Percentiles rank a stretch among this genome's conserved stretches.
phyloP scores from a whole-genome alignment of 164 flowering plant genomes.

The Tetracentron sinense region DNA sequence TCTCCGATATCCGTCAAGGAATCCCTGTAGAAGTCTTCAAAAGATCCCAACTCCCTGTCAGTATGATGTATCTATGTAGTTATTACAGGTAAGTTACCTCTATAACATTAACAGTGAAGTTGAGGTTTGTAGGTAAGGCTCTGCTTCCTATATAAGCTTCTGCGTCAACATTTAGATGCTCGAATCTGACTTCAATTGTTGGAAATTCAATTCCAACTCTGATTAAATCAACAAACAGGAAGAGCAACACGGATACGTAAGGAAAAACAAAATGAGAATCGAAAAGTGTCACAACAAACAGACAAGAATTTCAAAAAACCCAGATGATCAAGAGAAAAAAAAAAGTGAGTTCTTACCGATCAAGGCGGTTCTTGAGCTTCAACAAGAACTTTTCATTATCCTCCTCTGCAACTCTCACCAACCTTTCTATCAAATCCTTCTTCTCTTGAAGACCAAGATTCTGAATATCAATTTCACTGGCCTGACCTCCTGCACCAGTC shows the following conservation, averaged over 20 bases:
- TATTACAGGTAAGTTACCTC: slow-evolving; percentile 33
- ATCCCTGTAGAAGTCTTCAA: too few relatives aligned
- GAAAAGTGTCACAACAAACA: background rate
- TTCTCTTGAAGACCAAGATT: slow-evolving; percentile 49
- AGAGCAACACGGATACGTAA: too few relatives aligned
- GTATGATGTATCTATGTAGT: too few relatives aligned
- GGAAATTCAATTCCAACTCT: slow-evolving; percentile 68
- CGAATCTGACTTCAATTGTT: slow-evolving; percentile 63
- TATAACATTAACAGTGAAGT: slow-evolving; percentile 29
- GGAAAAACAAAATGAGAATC: background rate
- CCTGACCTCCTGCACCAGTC: slow-evolving; percentile 31
- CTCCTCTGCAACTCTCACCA: slow-evolving; percentile 55
- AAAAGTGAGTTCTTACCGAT: slow-evolving; percentile 33
- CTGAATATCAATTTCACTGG: slow-evolving; percentile 45
- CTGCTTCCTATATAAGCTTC: slow-evolving; percentile 52
- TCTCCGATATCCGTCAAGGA: too few relatives aligned
- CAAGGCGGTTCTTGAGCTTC: slow-evolving; percentile 58
- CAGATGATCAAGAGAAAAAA: background rate
- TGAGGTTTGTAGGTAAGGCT: slow-evolving; percentile 51
- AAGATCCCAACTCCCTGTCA: too few relatives aligned
- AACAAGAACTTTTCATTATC: slow-evolving; percentile 76
- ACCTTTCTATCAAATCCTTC: slow-evolving; percentile 48
- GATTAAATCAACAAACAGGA: slow-evolving; percentile 7
- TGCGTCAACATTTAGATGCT: slow-evolving; percentile 48
- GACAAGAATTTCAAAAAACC: background rate